Conservation (phyloP, 2,329 filamentous ascomycete species). For the Leptographium wingfieldii region DNA sequence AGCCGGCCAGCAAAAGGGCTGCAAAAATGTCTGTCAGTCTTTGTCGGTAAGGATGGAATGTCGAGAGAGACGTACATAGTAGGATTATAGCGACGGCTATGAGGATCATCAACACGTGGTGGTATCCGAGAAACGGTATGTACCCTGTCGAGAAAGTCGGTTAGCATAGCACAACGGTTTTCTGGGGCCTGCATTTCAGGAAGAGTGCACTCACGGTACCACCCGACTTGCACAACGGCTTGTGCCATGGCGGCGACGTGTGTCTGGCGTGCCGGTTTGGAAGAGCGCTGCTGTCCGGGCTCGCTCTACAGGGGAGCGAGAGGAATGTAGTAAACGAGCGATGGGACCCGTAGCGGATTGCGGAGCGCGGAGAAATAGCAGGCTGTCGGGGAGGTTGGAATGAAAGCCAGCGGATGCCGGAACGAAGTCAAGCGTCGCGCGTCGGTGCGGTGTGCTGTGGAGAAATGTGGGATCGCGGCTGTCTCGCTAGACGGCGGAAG, state of each 20-base stretch:
- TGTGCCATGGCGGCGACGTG: slow-evolving; percentile 15
- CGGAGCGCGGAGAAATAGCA: neutral
- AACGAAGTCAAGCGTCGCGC: neutral
- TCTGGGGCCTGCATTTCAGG: neutral
- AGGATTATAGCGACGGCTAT: slow-evolving; percentile 90
- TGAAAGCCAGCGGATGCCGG: no score
- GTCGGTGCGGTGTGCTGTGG: neutral
- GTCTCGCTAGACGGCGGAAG: neutral
- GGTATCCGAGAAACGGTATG: slow-evolving; percentile 58
- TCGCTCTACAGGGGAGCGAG: neutral
- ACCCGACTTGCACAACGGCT: slow-evolving; percentile 31
- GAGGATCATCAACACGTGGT: slow-evolving; percentile 92
- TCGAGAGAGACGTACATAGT: slow-evolving; percentile 55
- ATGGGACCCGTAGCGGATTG: neutral
- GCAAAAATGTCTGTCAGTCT: neutral
- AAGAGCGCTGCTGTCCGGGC: neutral
- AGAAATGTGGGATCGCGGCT: neutral
- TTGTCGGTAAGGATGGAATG: neutral
- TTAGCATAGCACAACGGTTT: neutral
- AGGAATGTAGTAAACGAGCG: neutral
- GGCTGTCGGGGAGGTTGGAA: neutral
- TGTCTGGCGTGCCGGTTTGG: neutral
- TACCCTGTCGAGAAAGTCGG: slow-evolving; percentile 31
- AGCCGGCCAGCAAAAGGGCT: slow-evolving; percentile 90
- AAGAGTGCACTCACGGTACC: slow-evolving; percentile 31